A percentile compares a stretch with the other conserved stretches of the same genome.
Evolutionary conservation across 2,329 filamentous ascomycete genomes (phyloP).

Genomic region (Aspergillus ruber): DNA sequence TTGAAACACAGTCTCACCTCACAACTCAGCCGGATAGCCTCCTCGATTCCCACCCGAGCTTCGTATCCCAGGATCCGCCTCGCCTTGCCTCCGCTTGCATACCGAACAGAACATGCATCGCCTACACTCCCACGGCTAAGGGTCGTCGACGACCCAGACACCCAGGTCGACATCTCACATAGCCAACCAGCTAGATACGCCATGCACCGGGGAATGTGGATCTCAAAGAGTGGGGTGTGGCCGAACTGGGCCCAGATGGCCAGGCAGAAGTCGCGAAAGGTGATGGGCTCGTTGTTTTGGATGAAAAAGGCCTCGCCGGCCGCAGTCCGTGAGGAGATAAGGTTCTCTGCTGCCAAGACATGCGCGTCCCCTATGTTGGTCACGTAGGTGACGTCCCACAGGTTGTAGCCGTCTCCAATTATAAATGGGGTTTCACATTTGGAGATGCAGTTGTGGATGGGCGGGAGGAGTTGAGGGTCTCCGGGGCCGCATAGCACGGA

Average conservation of each 20-base stretch:
- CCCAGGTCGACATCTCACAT: conserved; percentile 44
- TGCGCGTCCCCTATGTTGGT: conserved; percentile 41
- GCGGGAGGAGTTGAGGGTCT: conserved; percentile 36
- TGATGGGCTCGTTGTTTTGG: conserved; percentile 41
- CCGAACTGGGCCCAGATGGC: conserved; percentile 45
- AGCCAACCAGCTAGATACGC: conserved; percentile 44
- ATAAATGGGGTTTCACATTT: conserved; percentile 38
- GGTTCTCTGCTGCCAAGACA: conserved; percentile 39
- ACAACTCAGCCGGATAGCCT: conserved; percentile 46
- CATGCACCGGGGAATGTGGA: conserved; percentile 44
- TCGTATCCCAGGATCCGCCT: conserved; percentile 47
- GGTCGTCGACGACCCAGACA: conserved; percentile 39
- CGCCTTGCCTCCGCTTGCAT: conserved; percentile 49
- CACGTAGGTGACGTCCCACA: conserved; percentile 42
- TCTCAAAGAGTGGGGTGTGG: conserved; percentile 40
- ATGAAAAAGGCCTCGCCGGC: conserved; percentile 42
- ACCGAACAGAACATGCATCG: conserved; percentile 49
- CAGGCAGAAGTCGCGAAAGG: conserved; percentile 40
- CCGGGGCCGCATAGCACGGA: conserved; percentile 40
- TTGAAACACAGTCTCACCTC: conserved; percentile 28
- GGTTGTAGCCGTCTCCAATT: conserved; percentile 35
- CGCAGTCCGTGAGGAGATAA: conserved; percentile 33
- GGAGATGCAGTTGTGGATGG: conserved; percentile 39
- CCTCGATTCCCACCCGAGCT: conserved; percentile 45
- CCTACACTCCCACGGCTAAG: conserved; percentile 50